Evolutionary conservation across 2,329 filamentous ascomycete genomes (phyloP).

Genomic region (Metarhizium rileyi): DNA sequence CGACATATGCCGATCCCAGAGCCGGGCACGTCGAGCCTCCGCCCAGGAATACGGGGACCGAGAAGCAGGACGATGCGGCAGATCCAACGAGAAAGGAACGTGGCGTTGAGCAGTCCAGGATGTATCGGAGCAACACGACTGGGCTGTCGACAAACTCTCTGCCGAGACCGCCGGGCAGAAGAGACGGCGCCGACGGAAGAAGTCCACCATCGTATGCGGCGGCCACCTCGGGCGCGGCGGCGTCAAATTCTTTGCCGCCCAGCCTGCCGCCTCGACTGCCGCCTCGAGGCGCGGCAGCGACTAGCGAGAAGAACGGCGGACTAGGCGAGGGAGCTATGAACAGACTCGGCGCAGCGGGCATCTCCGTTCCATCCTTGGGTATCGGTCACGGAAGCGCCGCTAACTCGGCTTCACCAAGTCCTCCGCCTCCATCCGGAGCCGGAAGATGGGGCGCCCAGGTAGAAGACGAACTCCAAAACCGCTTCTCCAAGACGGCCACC

Average conservation of each 20-base stretch:
- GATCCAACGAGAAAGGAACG: background rate
- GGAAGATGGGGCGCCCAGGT: constrained; percentile 33
- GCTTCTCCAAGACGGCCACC: constrained; percentile 48
- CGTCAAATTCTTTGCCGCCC: constrained; percentile 33
- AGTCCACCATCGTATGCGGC: constrained; percentile 19
- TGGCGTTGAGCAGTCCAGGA: constrained; percentile 10
- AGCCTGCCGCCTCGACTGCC: constrained; percentile 40
- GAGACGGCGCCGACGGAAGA: constrained; percentile 28
- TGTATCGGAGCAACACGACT: constrained; percentile 61
- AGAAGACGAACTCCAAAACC: constrained; percentile 56
- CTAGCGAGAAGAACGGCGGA: background rate
- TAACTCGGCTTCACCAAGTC: constrained; percentile 17
- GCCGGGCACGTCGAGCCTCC: constrained; percentile 10
- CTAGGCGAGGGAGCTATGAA: constrained; percentile 49
- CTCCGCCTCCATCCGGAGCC: constrained; percentile 14
- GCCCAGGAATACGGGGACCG: constrained; percentile 2
- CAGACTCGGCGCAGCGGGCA: constrained; percentile 61
- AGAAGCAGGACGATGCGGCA: background rate
- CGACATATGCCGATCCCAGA: constrained; percentile 24
- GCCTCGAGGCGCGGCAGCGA: constrained; percentile 16
- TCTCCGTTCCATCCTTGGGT: constrained; percentile 69
- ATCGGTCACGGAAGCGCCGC: constrained; percentile 43
- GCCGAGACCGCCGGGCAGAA: constrained; percentile 58
- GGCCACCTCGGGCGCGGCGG: constrained; percentile 5
- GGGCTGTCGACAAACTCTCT: constrained; percentile 59